phyloP scores from a whole-genome alignment of 768 basidiomycete genomes.

The Boletus reticulatus region DNA sequence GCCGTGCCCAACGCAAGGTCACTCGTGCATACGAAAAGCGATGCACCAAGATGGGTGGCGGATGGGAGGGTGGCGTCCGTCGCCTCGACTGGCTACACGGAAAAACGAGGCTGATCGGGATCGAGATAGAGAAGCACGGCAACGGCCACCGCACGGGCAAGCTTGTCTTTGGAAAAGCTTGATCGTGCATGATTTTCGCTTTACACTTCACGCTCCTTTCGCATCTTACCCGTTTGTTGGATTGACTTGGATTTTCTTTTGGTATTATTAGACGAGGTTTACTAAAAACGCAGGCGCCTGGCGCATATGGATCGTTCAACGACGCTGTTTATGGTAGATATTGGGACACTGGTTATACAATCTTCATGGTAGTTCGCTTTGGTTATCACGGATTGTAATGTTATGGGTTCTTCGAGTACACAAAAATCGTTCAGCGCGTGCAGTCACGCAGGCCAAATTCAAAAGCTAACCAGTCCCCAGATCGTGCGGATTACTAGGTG shows the following conservation, averaged over 20 bases:
- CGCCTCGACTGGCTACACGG: constrained; percentile 65
- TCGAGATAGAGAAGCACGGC: constrained; percentile 53
- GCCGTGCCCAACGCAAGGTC: constrained; percentile 55
- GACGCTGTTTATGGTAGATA: constrained; percentile 10
- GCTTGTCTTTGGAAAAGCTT: constrained; percentile 47
- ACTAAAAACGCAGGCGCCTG: neutral
- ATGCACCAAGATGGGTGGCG: constrained; percentile 60
- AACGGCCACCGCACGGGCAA: constrained; percentile 42
- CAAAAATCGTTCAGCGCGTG: no score
- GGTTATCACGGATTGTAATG: constrained; percentile 20
- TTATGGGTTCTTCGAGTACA: neutral
- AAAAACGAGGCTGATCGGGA: constrained; percentile 57
- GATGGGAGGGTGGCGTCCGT: constrained; percentile 68
- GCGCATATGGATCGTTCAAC: constrained; percentile 13
- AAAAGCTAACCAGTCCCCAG: no score
- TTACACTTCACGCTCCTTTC: constrained; percentile 6
- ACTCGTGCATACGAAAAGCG: constrained; percentile 61
- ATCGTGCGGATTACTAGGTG: no score
- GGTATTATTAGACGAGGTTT: constrained; percentile 2
- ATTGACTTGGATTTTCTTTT: neutral
- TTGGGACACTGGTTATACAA: constrained; percentile 19
- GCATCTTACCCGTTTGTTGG: neutral
- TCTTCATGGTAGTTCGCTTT: constrained; percentile 10
- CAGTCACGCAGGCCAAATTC: no score
- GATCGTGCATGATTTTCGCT: constrained; percentile 8